phyloP scores from a whole-genome alignment of 2,329 filamentous ascomycete genomes.

The Elsinoe batatas region DNA sequence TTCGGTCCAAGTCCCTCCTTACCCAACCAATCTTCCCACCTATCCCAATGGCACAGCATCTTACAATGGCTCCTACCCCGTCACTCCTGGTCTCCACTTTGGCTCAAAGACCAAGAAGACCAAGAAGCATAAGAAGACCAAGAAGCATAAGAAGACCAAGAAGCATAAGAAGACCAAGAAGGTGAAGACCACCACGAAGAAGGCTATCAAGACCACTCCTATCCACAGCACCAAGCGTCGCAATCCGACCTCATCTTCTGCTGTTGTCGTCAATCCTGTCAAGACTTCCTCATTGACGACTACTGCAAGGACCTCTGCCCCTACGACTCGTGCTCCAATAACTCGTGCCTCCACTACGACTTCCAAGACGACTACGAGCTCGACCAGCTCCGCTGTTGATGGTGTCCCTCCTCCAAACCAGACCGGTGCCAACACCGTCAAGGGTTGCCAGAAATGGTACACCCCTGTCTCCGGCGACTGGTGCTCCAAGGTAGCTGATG shows the following conservation, averaged over 20 bases:
- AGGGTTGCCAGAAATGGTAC: constrained; percentile 22
- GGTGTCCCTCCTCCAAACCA: neutral
- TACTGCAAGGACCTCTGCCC: neutral
- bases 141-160: too few relatives aligned
- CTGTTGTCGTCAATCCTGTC: neutral
- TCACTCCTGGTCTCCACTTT: neutral
- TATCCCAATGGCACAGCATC: neutral
- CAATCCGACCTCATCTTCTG: neutral
- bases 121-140: too few relatives aligned
- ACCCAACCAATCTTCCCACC: neutral
- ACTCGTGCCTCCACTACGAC: neutral
- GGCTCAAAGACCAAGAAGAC: neutral
- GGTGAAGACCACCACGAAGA: constrained; percentile 1
- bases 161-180: constrained; percentile 2
- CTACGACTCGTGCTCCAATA: neutral
- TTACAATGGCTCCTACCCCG: neutral
- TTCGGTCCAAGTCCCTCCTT: neutral
- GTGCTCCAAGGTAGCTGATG: constrained; percentile 19
- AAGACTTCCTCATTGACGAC: neutral
- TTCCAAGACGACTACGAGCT: neutral
- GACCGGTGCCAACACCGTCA: neutral
- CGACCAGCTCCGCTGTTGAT: neutral
- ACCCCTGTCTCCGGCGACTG: constrained; percentile 19
- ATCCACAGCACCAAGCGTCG: neutral
- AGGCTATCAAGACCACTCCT: neutral